Evolutionary conservation across 1,284 basidiomycete genomes (phyloP).

Genomic region (Porodaedalea pini): DNA sequence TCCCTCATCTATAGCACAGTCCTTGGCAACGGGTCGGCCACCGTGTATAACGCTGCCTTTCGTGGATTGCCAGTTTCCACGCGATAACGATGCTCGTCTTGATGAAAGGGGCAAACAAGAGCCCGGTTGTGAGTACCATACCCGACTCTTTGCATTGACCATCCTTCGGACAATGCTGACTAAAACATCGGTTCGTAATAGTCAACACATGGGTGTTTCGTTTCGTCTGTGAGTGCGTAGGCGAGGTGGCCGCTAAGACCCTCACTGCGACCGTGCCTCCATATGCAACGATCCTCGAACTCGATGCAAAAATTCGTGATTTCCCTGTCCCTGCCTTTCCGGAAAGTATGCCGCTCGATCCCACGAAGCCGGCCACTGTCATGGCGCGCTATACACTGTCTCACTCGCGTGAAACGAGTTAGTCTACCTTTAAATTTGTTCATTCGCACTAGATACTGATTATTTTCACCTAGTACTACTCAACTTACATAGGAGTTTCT

Average conservation of each 20-base stretch:
- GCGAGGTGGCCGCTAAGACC: conserved; percentile 60
- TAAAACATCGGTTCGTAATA: conserved; percentile 26
- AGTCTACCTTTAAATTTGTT: conserved; percentile 26
- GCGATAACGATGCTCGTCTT: conserved; percentile 33
- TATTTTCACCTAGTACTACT: conserved; percentile 46
- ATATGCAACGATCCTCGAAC: conserved; percentile 66
- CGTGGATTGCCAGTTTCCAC: conserved; percentile 52
- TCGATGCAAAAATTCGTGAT: conserved; percentile 67
- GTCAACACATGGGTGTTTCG: conserved; percentile 59
- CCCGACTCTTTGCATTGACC: no score
- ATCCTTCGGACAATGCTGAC: not conserved
- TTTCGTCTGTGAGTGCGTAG: conserved; percentile 62
- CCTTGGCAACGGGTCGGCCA: conserved; percentile 45
- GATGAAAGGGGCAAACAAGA: conserved; percentile 34
- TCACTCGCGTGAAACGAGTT: conserved; percentile 55
- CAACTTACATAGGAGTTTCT: conserved; percentile 66
- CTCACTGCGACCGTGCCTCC: conserved; percentile 59
- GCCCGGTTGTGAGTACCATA: conserved; percentile 40
- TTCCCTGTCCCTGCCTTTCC: conserved; percentile 52
- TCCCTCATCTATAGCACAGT: conserved; percentile 18
- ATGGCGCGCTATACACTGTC: conserved; percentile 50
- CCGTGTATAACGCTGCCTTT: conserved; percentile 57
- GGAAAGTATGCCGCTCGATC: conserved; percentile 30
- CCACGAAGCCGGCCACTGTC: conserved; percentile 32
- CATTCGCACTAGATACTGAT: conserved; percentile 3